Conservation (phyloP, 2,329 filamentous ascomycete species). For the Sporothrix mexicana region DNA sequence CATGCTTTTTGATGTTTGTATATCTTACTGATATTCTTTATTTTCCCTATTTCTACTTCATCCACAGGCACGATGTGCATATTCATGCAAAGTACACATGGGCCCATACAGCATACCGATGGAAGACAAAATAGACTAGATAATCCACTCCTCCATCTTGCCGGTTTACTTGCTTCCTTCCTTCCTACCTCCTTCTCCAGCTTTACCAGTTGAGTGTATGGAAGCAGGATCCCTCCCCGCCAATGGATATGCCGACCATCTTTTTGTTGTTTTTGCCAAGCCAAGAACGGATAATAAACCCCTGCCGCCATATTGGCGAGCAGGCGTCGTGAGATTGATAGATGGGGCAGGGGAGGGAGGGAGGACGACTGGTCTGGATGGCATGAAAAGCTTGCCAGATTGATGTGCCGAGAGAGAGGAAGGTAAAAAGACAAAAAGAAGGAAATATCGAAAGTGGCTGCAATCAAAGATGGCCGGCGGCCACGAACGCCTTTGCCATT, state of each 20-base stretch:
- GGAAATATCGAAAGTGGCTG: not conserved
- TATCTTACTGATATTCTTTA: too few species aligned
- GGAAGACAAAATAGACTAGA: too few species aligned
- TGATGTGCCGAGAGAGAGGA: conserved; percentile 23
- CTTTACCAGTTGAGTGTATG: too few species aligned
- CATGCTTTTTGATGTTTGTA: too few species aligned
- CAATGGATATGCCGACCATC: conserved; percentile 24
- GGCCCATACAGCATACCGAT: not conserved
- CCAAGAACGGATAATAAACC: conserved; percentile 18
- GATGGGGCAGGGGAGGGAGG: too few species aligned
- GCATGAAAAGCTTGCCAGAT: conserved; percentile 22
- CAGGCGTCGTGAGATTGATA: not conserved
- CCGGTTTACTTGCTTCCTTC: not conserved
- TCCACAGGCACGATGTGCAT: not conserved
- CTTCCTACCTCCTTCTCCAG: not conserved
- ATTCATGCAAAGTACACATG: conserved; percentile 17
- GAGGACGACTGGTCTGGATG: not conserved
- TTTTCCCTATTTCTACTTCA: not conserved
- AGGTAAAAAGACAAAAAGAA: not conserved
- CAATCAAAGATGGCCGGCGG: not conserved
- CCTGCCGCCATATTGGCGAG: conserved; percentile 19
- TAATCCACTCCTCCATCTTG: not conserved
- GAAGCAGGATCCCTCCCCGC: not conserved
- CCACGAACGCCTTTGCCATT: not conserved
- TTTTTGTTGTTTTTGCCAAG: conserved; percentile 14